Conservation (phyloP, 306 rosid species). For the Acmispon strigosus region DNA sequence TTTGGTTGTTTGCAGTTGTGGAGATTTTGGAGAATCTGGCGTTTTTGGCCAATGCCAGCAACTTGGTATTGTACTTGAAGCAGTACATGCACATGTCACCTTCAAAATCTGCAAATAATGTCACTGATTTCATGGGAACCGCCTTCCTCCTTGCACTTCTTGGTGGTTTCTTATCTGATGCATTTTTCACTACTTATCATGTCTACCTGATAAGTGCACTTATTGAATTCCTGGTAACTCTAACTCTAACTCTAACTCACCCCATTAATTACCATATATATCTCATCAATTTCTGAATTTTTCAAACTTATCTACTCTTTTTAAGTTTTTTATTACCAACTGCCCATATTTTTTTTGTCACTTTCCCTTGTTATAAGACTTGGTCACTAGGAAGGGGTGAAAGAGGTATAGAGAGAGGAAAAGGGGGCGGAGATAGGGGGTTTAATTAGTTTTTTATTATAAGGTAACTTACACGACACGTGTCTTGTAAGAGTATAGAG, state of each 20-base stretch:
- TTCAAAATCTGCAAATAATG: slow-evolving; percentile 73
- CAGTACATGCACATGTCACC: slow-evolving; percentile 81
- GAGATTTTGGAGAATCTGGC: slow-evolving; percentile 92
- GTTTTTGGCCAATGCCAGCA: slow-evolving; percentile 88
- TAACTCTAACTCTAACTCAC: background rate
- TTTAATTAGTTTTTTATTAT: background rate
- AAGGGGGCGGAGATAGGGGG: too few relatives aligned
- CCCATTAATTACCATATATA: background rate
- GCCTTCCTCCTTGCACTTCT: slow-evolving; percentile 92
- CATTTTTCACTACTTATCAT: slow-evolving; percentile 73
- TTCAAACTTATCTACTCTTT: background rate
- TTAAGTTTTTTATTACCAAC: background rate
- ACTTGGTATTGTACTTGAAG: slow-evolving; percentile 60
- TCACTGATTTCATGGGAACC: slow-evolving; percentile 95
- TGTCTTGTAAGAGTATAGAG: slow-evolving; percentile 18
- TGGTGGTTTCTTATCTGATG: slow-evolving; percentile 88
- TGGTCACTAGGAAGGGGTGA: background rate
- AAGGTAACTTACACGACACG: slow-evolving; percentile 18
- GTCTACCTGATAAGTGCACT: slow-evolving; percentile 81
- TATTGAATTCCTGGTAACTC: slow-evolving; percentile 67
- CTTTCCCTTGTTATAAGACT: background rate
- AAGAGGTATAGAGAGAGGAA: background rate
- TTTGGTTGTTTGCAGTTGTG: slow-evolving; percentile 42
- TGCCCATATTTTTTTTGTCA: background rate
- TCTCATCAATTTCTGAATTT: background rate